Evolutionary conservation across 2,329 filamentous ascomycete genomes (phyloP).

Genomic region (Aspergillus luchuensis): DNA sequence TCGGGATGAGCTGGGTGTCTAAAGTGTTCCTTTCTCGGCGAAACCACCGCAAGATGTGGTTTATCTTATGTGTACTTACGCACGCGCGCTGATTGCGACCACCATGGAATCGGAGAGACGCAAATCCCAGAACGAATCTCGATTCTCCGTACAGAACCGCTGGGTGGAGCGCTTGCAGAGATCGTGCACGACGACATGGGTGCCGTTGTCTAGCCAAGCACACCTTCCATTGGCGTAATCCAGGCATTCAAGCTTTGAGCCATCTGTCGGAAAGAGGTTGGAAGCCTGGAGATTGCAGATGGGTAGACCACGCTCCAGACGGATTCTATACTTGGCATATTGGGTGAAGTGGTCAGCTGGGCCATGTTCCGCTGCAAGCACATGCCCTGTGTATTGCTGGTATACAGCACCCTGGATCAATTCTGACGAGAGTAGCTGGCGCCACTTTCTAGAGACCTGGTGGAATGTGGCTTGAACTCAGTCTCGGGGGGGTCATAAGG

Average conservation of each 20-base stretch:
- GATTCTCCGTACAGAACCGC: slow-evolving; percentile 26
- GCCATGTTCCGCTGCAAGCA: not conserved
- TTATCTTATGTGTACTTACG: slow-evolving; percentile 21
- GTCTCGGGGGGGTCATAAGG: not conserved
- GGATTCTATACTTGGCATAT: slow-evolving; percentile 26
- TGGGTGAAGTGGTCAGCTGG: slow-evolving; percentile 12
- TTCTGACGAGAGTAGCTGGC: slow-evolving; percentile 31
- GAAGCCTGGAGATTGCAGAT: slow-evolving; percentile 3
- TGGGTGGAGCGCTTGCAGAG: slow-evolving; percentile 14
- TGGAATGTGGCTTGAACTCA: not conserved
- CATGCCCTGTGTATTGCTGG: slow-evolving; percentile 18
- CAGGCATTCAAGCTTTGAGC: slow-evolving; percentile 7
- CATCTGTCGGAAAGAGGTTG: not conserved
- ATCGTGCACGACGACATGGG: slow-evolving; percentile 19
- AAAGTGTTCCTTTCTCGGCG: not conserved
- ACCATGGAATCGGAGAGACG: slow-evolving; percentile 27
- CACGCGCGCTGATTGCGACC: slow-evolving; percentile 23
- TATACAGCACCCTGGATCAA: slow-evolving; percentile 22
- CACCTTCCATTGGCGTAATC: slow-evolving; percentile 25
- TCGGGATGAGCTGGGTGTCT: not conserved
- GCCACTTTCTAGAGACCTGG: slow-evolving; percentile 41
- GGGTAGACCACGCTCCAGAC: slow-evolving; percentile 29
- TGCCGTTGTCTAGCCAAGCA: slow-evolving; percentile 22
- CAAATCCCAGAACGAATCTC: slow-evolving; percentile 20
- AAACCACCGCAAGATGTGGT: no score